phyloP scores from a whole-genome alignment of 2,329 filamentous ascomycete species.

The Diaporthe longicolla region DNA sequence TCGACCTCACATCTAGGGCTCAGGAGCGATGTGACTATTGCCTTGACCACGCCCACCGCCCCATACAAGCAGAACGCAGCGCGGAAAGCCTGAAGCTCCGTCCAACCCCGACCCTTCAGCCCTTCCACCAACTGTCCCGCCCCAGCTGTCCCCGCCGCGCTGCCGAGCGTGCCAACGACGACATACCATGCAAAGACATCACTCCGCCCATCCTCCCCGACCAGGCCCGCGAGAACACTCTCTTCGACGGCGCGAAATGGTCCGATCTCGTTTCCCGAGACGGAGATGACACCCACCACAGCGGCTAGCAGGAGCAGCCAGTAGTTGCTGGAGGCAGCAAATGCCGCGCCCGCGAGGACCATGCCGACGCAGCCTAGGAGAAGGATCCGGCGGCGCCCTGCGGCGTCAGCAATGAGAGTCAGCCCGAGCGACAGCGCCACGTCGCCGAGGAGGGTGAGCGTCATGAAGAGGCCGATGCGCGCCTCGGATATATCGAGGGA shows the following conservation, averaged over 20 bases:
- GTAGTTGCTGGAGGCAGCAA: constrained; percentile 66
- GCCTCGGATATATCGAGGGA: constrained; percentile 64
- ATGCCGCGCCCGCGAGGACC: constrained; percentile 68
- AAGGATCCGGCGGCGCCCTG: constrained; percentile 69
- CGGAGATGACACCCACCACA: constrained; percentile 74
- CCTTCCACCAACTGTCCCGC: constrained; percentile 72
- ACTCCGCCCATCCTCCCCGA: constrained; percentile 58
- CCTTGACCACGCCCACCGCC: constrained; percentile 68
- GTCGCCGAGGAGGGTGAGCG: constrained; percentile 73
- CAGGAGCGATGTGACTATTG: constrained; percentile 65
- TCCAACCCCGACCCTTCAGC: constrained; percentile 62
- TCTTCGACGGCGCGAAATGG: constrained; percentile 75
- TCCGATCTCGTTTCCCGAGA: constrained; percentile 73
- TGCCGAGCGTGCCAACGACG: constrained; percentile 70
- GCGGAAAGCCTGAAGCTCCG: constrained; percentile 63
- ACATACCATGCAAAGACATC: constrained; percentile 76
- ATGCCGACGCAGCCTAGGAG: constrained; percentile 69
- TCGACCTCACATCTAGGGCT: constrained; percentile 47
- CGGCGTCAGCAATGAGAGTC: constrained; percentile 69
- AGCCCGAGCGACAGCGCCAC: constrained; percentile 70
- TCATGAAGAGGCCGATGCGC: constrained; percentile 75
- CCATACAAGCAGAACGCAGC: constrained; percentile 72
- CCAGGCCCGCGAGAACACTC: constrained; percentile 71
- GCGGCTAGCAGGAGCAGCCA: constrained; percentile 71
- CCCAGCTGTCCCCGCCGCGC: constrained; percentile 70